Conservation (phyloP, 2,329 filamentous ascomycete genomes). For the Drechmeria coniospora region DNA sequence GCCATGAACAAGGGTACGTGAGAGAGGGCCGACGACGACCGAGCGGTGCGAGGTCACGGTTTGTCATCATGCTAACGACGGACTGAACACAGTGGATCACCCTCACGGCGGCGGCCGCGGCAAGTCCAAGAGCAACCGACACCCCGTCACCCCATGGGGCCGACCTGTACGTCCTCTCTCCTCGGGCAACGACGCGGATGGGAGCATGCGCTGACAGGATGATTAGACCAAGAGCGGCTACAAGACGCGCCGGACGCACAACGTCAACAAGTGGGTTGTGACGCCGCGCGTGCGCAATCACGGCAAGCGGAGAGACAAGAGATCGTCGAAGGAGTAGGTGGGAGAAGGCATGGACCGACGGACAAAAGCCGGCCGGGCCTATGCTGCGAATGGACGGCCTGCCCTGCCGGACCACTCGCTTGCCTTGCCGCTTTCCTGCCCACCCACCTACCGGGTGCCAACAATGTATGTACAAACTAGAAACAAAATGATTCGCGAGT, state of each 20-base stretch:
- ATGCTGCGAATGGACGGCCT: too few species aligned
- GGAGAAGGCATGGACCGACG: too few species aligned
- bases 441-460: too few species aligned
- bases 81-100: slow-evolving; percentile 54
- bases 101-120: slow-evolving; percentile 97
- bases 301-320: slow-evolving; percentile 68
- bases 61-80: too few species aligned
- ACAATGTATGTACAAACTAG: too few species aligned
- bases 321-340: slow-evolving; percentile 16
- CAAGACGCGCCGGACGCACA: slow-evolving; percentile 82
- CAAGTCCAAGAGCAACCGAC: slow-evolving; percentile 96
- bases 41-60: too few species aligned
- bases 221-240: slow-evolving; percentile 62
- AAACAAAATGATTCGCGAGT: too few species aligned
- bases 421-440: too few species aligned
- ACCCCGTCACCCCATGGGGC: slow-evolving; percentile 94
- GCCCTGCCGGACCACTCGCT: too few species aligned
- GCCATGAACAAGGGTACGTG: slow-evolving; percentile 94
- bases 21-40: too few species aligned
- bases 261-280: slow-evolving; percentile 85
- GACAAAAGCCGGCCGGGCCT: background rate
- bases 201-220: background rate
- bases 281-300: slow-evolving; percentile 73
- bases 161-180: slow-evolving; percentile 54
- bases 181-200: background rate